Conservation (phyloP, 208 protist genomes). For the Porcisia hertigi region DNA sequence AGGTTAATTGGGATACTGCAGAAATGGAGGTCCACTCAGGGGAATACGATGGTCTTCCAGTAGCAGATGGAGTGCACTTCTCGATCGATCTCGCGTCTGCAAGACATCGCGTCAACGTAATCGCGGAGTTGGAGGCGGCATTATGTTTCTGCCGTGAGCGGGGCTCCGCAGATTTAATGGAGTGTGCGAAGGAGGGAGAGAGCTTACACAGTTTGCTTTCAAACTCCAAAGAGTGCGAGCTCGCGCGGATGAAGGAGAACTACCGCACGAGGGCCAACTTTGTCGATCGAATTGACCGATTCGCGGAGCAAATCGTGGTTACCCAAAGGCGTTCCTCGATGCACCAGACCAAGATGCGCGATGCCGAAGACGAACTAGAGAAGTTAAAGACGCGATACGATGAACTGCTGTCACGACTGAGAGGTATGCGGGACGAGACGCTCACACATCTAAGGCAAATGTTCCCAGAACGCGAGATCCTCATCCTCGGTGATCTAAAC, state of each 20-base stretch:
- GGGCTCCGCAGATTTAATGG: constrained; percentile 10
- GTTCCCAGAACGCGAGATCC: constrained; percentile 57
- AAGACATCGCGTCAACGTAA: constrained; percentile 41
- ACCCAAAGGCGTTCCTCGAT: constrained; percentile 27
- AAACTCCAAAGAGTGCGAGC: constrained; percentile 41
- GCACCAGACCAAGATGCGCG: constrained; percentile 42
- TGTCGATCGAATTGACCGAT: constrained; percentile 43
- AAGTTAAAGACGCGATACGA: constrained; percentile 42
- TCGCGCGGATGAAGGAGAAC: constrained; percentile 62
- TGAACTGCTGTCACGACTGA: constrained; percentile 22
- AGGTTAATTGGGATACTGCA: constrained; percentile 37
- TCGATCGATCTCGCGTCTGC: constrained; percentile 42
- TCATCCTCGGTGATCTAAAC: constrained; percentile 80
- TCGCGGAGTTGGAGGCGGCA: constrained; percentile 50
- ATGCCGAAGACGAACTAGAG: constrained; percentile 42
- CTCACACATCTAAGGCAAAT: constrained; percentile 46
- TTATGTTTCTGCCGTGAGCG: constrained; percentile 62
- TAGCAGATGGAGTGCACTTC: constrained; percentile 28
- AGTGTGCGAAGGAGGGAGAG: constrained; percentile 5
- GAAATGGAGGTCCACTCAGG: constrained; percentile 20
- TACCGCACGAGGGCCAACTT: constrained; percentile 38
- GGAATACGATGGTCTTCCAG: constrained; percentile 29
- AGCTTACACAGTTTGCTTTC: constrained; percentile 29
- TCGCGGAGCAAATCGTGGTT: constrained; percentile 46
- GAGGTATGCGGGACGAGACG: constrained; percentile 41